Evolutionary conservation across 345 rosid genomes (phyloP).

Genomic region (Gossypium australe): DNA sequence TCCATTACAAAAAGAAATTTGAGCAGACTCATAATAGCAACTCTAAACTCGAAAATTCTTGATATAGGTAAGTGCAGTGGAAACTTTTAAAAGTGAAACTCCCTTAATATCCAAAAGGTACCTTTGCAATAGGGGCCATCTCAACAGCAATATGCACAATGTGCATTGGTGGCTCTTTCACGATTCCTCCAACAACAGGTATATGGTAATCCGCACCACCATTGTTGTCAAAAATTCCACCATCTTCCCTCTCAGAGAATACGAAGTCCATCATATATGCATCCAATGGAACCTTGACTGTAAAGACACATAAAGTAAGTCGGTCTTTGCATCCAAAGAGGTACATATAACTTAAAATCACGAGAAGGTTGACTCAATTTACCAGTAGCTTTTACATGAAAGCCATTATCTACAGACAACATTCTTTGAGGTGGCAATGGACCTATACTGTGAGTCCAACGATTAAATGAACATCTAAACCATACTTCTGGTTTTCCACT

Average conservation of each 20-base stretch:
- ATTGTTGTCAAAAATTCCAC: conserved; percentile 75
- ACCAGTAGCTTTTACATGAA: conserved; percentile 66
- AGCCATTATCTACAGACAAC: conserved; percentile 50
- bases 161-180: conserved; percentile 82
- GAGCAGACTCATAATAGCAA: background rate
- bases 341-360: background rate
- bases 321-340: background rate
- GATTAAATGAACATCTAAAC: conserved; percentile 92
- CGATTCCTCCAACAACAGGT: conserved; percentile 70
- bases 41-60: background rate
- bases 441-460: conserved; percentile 81
- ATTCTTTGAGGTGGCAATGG: conserved; percentile 78
- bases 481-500: conserved; percentile 81
- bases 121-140: conserved; percentile 99
- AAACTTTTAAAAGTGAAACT: background rate
- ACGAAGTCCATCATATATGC: conserved; percentile 96
- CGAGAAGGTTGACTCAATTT: conserved; percentile 13
- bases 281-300: conserved; percentile 91
- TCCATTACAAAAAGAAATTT: background rate
- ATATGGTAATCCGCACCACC: conserved; percentile 77
- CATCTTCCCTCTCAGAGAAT: conserved; percentile 86
- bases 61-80: background rate
- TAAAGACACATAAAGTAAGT: conserved; percentile 22
- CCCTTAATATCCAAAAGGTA: conserved; percentile 15
- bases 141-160: conserved; percentile 90